Evolutionary conservation across 2,329 filamentous ascomycete genomes (phyloP).

Genomic region (Acrodontium crateriforme): DNA sequence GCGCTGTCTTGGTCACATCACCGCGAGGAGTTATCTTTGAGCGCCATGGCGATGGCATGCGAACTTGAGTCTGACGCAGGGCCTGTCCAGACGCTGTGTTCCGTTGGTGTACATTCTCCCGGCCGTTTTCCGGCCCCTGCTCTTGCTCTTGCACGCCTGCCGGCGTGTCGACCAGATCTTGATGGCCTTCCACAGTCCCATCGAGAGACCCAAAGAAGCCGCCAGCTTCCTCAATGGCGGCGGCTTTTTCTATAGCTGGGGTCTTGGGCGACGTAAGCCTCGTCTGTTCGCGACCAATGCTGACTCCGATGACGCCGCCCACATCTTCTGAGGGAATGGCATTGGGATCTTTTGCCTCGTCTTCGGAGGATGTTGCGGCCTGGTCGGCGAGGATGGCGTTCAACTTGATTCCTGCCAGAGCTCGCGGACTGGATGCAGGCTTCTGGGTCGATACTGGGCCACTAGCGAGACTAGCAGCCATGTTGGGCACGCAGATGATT

Average conservation of each 20-base stretch:
- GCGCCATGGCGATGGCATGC: constrained; percentile 34
- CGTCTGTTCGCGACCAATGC: constrained; percentile 44
- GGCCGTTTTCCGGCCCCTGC: too few species aligned
- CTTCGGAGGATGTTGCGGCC: constrained; percentile 33
- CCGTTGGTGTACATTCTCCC: too few species aligned
- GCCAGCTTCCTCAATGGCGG: constrained; percentile 36
- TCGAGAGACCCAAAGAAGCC: constrained; percentile 29
- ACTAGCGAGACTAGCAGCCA: neutral
- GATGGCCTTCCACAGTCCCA: constrained; percentile 5
- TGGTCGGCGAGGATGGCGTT: constrained; percentile 24
- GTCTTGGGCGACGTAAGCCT: constrained; percentile 43
- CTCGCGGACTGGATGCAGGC: too few species aligned
- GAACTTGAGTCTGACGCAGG: constrained; percentile 9
- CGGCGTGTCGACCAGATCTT: neutral
- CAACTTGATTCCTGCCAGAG: constrained; percentile 29
- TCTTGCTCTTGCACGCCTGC: too few species aligned
- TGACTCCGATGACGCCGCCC: constrained; percentile 41
- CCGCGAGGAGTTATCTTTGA: constrained; percentile 23
- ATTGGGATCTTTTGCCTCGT: constrained; percentile 20
- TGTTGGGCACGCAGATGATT: too few species aligned
- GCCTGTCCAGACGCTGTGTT: too few species aligned
- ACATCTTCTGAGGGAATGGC: constrained; percentile 24
- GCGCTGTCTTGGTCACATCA: constrained; percentile 20
- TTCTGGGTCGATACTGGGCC: neutral
- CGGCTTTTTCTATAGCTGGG: constrained; percentile 45